Percentiles rank a stretch among this genome's conserved stretches.
These are phyloP conservation scores for Globisporangium apiculatum DNA, from an alignment of 352 stramenopile genomes.

Conservation along the genomic window DNA sequence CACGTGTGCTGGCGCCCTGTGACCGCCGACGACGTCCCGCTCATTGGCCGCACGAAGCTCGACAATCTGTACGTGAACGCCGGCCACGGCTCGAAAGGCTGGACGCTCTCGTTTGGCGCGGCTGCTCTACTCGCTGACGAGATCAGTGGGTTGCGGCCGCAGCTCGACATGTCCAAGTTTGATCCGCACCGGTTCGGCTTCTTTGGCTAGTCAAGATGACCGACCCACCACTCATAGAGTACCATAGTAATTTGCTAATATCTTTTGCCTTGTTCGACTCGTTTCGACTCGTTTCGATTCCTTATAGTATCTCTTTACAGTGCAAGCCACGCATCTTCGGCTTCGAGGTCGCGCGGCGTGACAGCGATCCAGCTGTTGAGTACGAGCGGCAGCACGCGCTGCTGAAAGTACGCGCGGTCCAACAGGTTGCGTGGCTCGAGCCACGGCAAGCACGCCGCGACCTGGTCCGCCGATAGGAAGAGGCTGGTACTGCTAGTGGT, in stretches of 20 bases:
- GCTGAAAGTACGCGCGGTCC: conserved; percentile 19
- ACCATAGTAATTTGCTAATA: neutral
- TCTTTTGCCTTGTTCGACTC: neutral
- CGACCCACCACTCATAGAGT: neutral
- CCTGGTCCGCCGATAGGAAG: conserved; percentile 37
- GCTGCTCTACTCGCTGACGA: conserved; percentile 70
- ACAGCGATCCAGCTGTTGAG: conserved; percentile 29
- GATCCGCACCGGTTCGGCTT: conserved; percentile 71
- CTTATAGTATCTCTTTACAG: conserved; percentile 3
- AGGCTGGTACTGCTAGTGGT: neutral
- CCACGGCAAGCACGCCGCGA: conserved; percentile 25
- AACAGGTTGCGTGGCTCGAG: conserved; percentile 5
- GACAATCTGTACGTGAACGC: conserved; percentile 83
- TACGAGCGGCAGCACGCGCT: conserved; percentile 27
- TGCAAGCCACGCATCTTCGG: conserved; percentile 21
- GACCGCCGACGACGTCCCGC: conserved; percentile 75
- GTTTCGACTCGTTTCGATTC: neutral
- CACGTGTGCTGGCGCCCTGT: conserved; percentile 81
- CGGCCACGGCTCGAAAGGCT: conserved; percentile 80
- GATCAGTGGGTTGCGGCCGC: conserved; percentile 67
- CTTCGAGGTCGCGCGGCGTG: conserved; percentile 15
- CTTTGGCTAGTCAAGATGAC: conserved; percentile 29
- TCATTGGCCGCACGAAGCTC: conserved; percentile 75
- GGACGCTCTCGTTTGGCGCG: conserved; percentile 78
- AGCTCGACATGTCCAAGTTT: conserved; percentile 82